These are phyloP conservation scores for Apiotrichum laibachii DNA, from an alignment of 1,284 basidiomycete species.

Conservation along the genomic window DNA sequence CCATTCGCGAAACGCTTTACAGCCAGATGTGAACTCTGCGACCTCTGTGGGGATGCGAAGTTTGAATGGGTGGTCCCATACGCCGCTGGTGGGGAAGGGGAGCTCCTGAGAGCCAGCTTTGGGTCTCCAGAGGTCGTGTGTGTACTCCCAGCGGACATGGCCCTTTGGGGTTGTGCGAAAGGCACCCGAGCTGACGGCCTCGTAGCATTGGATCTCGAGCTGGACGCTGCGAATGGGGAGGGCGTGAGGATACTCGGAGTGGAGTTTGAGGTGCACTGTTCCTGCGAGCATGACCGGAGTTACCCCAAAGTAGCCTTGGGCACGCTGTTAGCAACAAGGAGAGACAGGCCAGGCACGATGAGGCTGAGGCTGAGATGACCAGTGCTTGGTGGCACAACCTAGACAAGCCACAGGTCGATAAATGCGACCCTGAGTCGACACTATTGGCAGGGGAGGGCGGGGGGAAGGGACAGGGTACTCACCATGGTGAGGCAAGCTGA, in stretches of 20 bases:
- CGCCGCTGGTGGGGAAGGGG: neutral
- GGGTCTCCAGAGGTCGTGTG: slow-evolving; percentile 26
- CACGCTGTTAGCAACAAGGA: slow-evolving; percentile 12
- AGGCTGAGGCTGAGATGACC: neutral
- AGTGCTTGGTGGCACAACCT: neutral
- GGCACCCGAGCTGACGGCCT: slow-evolving; percentile 23
- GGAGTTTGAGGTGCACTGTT: slow-evolving; percentile 22
- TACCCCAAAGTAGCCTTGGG: slow-evolving; percentile 42
- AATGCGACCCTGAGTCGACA: neutral
- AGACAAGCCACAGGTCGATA: neutral
- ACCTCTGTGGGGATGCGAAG: slow-evolving; percentile 34
- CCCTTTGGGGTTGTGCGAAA: slow-evolving; percentile 19
- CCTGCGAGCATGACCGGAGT: slow-evolving; percentile 37
- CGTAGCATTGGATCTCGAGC: slow-evolving; percentile 32
- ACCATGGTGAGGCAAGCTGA: slow-evolving; percentile 6
- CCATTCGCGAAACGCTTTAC: slow-evolving; percentile 36
- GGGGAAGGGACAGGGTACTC: neutral
- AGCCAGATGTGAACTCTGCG: slow-evolving; percentile 18
- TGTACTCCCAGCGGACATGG: slow-evolving; percentile 33
- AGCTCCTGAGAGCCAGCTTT: slow-evolving; percentile 13
- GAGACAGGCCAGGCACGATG: neutral
- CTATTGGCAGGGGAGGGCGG: neutral
- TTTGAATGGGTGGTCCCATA: slow-evolving; percentile 33
- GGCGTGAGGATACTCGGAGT: slow-evolving; percentile 17
- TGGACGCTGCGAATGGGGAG: slow-evolving; percentile 30